These are phyloP conservation scores for Metarhizium anisopliae DNA, from an alignment of 2,329 filamentous ascomycete genomes.

Conservation along the genomic window DNA sequence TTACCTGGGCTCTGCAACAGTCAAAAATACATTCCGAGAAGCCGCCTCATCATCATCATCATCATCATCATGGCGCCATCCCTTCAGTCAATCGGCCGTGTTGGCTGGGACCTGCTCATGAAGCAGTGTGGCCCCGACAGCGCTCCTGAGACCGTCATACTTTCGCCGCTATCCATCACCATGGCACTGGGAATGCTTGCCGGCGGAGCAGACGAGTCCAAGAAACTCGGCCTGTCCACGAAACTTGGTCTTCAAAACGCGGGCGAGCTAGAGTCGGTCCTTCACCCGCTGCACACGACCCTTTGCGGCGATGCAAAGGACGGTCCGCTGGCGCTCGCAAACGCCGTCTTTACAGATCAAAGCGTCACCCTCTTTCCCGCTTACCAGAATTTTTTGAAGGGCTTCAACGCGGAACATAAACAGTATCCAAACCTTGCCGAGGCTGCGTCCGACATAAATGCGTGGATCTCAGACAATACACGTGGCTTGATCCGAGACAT, in stretches of 20 bases:
- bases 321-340: not conserved
- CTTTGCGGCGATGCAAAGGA: not conserved
- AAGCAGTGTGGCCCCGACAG: not conserved
- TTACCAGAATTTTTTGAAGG: not conserved
- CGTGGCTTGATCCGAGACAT: not conserved
- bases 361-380: not conserved
- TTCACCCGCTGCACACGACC: not conserved
- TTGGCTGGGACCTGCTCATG: not conserved
- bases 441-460: not conserved
- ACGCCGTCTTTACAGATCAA: not conserved
- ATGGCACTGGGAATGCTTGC: not conserved
- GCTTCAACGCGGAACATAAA: not conserved
- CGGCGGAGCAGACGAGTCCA: not conserved
- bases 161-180: not conserved
- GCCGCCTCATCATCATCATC: not conserved
- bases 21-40: no score
- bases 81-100: not conserved
- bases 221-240: not conserved
- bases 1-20: no score
- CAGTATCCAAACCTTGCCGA: not conserved
- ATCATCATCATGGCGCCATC: not conserved
- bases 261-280: not conserved
- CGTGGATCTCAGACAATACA: not conserved
- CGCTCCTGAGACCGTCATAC: not conserved
- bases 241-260: not conserved